phyloP scores from a whole-genome alignment of 805 yeast species.

The Lipomyces kockii region DNA sequence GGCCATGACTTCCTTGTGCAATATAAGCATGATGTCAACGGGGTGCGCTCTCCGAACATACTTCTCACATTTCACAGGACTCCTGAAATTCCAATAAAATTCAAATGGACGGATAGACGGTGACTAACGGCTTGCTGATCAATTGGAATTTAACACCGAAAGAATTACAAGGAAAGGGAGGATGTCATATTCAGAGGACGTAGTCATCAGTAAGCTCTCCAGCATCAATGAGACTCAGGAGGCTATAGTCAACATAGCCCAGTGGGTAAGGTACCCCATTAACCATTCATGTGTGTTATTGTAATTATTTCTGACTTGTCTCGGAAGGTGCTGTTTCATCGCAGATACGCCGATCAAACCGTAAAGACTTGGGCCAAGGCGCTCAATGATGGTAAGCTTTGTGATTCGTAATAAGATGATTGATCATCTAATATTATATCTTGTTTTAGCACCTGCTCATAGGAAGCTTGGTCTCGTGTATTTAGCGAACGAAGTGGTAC shows the following conservation, averaged over 20 bases:
- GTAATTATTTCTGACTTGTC: background rate
- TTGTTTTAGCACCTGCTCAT: slow-evolving; percentile 43
- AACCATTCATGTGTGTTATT: background rate
- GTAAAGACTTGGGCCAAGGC: slow-evolving; percentile 59
- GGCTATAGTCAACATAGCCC: slow-evolving; percentile 73
- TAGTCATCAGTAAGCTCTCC: slow-evolving; percentile 48
- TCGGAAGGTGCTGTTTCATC: slow-evolving; percentile 57
- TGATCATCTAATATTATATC: background rate
- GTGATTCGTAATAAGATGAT: background rate
- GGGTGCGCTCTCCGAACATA: background rate
- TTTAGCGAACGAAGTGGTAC: slow-evolving; percentile 80
- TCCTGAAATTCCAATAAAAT: background rate
- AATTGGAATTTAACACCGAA: background rate
- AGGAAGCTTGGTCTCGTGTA: slow-evolving; percentile 65
- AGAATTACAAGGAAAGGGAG: background rate
- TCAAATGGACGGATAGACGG: background rate
- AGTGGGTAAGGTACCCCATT: slow-evolving; percentile 56
- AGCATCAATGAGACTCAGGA: slow-evolving; percentile 65
- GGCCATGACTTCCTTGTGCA: background rate
- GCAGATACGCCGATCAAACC: slow-evolving; percentile 58
- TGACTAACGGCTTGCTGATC: background rate
- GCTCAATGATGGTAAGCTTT: slow-evolving; percentile 39
- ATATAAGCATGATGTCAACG: no score
- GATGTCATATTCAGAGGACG: slow-evolving; percentile 58
- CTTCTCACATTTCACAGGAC: background rate